Base-by-base conservation (phyloP, 2,329 filamentous ascomycete genomes). In the Cercospora zeina region DNA sequence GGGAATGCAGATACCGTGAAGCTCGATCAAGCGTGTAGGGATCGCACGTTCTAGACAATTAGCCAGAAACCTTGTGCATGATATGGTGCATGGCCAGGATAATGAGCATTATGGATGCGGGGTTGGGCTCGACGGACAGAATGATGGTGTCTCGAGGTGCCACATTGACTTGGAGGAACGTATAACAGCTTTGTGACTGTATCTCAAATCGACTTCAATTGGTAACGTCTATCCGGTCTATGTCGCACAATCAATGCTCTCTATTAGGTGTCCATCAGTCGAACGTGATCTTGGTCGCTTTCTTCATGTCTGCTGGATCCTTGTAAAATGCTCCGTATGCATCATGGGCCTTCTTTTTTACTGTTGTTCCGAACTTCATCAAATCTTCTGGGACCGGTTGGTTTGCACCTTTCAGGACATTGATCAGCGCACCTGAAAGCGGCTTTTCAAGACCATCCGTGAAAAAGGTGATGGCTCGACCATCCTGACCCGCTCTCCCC, bases 311-410 rank as follows among this genome's bases (percentile, higher is more conserved):
- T 70, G 91, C 89, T 8, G 90, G 87, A 70, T 97, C 91, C 78
- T 95, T 96, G 83, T 90, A 96, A 76, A 97, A 97, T 33, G 92
- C 91, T 61, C 95, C 95, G 74, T 97, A 99, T 53, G 90, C 89
- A 72, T 92, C 90, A 79, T 99, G 95, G 54, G 87, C 85, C 91
- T 97, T 97, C 86, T 96, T 97, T 86, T 97, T 99, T 57, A 99
- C 95, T 0, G 93, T 97, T 21, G 92, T 96, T 71, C 95, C 95
- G 70, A 97, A 99, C 79, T 96, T 97, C 76, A 97, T 82, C 37
- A 99, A 81, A 27, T 91, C 89, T 47, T 96, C 91, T 2, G 95
- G 95, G 0, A 99, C 91, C 11, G 87, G 83, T 77, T 99, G 95
- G 68, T 91, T 91, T 24, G 95, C 93, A n/a, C 87, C 90, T 78